Conservation (phyloP, 2,329 filamentous ascomycete genomes). For the Metarhizium album region DNA sequence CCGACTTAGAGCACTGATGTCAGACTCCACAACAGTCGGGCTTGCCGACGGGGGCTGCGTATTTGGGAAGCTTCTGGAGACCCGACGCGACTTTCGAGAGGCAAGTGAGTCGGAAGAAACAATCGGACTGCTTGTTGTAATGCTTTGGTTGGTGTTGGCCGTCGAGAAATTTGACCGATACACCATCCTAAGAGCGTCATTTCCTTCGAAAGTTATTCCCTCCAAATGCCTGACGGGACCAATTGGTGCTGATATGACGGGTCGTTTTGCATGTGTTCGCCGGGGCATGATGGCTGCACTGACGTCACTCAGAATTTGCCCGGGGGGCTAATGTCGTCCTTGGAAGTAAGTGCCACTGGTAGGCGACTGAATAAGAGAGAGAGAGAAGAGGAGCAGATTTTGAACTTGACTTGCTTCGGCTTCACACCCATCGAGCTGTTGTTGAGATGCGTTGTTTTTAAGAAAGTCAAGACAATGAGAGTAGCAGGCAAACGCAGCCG, state of each 20-base stretch:
- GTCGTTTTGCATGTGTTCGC: conserved; percentile 8
- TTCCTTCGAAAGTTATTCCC: conserved; percentile 11
- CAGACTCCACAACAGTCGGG: conserved; percentile 20
- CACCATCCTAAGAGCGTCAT: too few relatives aligned
- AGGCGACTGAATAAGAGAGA: not conserved
- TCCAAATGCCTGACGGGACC: conserved; percentile 27
- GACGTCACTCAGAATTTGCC: not conserved
- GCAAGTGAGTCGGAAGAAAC: not conserved
- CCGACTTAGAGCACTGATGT: conserved; percentile 13
- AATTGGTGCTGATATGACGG: conserved; percentile 24
- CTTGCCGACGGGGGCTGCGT: conserved; percentile 15
- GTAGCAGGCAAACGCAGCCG: not conserved
- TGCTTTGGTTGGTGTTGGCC: too few relatives aligned
- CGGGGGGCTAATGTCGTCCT: not conserved
- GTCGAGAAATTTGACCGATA: too few relatives aligned
- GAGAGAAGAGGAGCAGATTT: not conserved
- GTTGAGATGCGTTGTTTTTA: not conserved
- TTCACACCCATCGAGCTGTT: not conserved
- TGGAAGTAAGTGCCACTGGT: not conserved
- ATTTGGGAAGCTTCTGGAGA: conserved; percentile 21
- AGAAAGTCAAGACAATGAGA: not conserved
- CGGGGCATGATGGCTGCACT: conserved; percentile 10
- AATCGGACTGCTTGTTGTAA: not conserved
- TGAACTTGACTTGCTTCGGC: not conserved
- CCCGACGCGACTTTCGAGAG: conserved; percentile 9